phyloP scores from a whole-genome alignment of 441 rosid species.

The Croton setiger region DNA sequence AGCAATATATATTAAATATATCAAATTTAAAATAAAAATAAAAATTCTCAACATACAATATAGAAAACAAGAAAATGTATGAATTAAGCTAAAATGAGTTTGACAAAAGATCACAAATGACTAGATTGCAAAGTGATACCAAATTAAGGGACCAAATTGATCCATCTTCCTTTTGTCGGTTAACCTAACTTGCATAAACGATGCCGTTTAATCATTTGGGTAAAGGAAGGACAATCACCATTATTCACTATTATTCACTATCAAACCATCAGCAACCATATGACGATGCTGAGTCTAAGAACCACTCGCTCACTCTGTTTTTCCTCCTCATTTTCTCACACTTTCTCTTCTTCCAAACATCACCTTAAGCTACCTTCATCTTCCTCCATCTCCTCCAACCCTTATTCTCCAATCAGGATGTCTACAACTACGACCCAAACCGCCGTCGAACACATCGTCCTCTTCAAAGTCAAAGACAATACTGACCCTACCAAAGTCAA shows the following conservation, averaged over 20 bases:
- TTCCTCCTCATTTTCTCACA: constrained; percentile 30
- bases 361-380: constrained; percentile 10
- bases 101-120: no score
- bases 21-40: no score
- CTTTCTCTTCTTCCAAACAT: constrained; percentile 37
- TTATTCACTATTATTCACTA: neutral
- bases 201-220: no score
- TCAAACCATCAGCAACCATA: neutral
- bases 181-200: no score
- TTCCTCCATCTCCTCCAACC: constrained; percentile 11
- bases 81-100: no score
- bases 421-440: constrained; percentile 24
- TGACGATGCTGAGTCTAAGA: constrained; percentile 23
- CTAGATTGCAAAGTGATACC: no score
- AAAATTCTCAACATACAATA: no score
- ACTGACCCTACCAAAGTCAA: constrained; percentile 38
- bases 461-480: constrained; percentile 63
- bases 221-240: no score
- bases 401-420: constrained; percentile 29
- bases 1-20: no score
- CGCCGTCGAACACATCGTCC: constrained; percentile 69
- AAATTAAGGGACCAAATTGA: no score
- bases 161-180: no score
- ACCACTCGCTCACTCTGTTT: constrained; percentile 26
- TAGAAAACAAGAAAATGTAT: no score